These are phyloP conservation scores for Phragmites australis DNA, from an alignment of 176 grass and related monocot species.

Conservation along the genomic window DNA sequence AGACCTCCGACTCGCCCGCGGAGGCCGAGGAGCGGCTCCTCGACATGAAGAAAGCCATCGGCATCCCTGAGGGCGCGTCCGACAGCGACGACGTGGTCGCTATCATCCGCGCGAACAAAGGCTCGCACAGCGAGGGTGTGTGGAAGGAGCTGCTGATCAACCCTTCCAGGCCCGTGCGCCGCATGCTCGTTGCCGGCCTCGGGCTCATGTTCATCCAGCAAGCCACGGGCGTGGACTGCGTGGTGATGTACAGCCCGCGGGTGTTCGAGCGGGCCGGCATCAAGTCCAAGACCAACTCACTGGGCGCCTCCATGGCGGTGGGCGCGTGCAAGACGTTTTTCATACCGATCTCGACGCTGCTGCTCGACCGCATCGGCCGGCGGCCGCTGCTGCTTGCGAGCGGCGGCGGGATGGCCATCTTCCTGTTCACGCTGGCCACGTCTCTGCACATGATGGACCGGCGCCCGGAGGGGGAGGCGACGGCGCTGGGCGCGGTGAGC, in stretches of 20 bases:
- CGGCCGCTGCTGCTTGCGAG: constrained; percentile 77
- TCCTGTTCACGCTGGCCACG: constrained; percentile 59
- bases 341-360: constrained; percentile 69
- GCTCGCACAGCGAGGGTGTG: constrained; percentile 22
- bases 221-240: constrained; percentile 84
- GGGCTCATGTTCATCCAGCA: constrained; percentile 94
- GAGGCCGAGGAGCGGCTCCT: constrained; percentile 68
- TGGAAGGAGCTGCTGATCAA: constrained; percentile 73
- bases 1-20: constrained; percentile 58
- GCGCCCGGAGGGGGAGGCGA: constrained; percentile 35
- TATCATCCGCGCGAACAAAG: constrained; percentile 33
- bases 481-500: constrained; percentile 56
- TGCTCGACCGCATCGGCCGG: constrained; percentile 77
- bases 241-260: constrained; percentile 82
- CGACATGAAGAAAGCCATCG: constrained; percentile 67
- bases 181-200: constrained; percentile 59
- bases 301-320: constrained; percentile 73
- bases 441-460: constrained; percentile 51
- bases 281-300: constrained; percentile 48
- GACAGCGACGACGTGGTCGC: constrained; percentile 36
- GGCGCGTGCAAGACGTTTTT: constrained; percentile 84
- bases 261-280: constrained; percentile 73
- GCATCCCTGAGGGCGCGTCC: constrained; percentile 42
- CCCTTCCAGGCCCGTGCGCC: constrained; percentile 69
- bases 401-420: constrained; percentile 77